Conservation (phyloP, 371 early-diverging fungal species). For the Actinomortierella wolfii region DNA sequence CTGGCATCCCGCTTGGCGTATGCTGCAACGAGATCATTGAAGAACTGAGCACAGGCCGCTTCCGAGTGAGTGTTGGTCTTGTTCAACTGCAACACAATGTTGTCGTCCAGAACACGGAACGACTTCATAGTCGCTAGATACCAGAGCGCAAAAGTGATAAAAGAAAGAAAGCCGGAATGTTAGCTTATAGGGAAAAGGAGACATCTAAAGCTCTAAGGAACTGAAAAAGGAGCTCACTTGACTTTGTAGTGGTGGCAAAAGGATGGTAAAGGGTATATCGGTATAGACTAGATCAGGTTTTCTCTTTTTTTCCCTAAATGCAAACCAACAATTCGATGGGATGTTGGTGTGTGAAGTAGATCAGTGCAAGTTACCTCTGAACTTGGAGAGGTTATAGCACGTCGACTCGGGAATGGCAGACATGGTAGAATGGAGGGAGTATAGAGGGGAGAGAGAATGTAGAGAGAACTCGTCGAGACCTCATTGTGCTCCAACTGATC, state of each 20-base stretch:
- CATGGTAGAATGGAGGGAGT: slow-evolving; percentile 15
- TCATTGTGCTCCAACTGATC: too few species aligned
- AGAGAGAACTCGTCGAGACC: too few species aligned
- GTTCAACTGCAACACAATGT: slow-evolving; percentile 79
- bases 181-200: not conserved
- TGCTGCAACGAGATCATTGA: slow-evolving; percentile 67
- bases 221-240: not conserved
- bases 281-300: too few species aligned
- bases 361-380: slow-evolving; percentile 58
- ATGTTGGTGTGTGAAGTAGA: not conserved
- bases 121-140: slow-evolving; percentile 68
- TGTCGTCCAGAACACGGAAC: slow-evolving; percentile 80
- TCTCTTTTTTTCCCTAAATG: too few species aligned
- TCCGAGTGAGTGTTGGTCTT: slow-evolving; percentile 70
- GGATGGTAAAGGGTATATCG: not conserved
- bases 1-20: slow-evolving; percentile 71
- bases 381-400: slow-evolving; percentile 72
- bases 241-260: not conserved
- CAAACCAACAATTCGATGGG: not conserved
- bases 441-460: too few species aligned
- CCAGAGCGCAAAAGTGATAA: not conserved
- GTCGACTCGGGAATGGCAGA: slow-evolving; percentile 47
- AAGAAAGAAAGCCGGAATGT: not conserved
- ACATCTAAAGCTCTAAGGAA: not conserved
- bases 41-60: slow-evolving; percentile 68